Conservation (phyloP, 176 grass and related monocot genomes). For the Juncus effusus region DNA sequence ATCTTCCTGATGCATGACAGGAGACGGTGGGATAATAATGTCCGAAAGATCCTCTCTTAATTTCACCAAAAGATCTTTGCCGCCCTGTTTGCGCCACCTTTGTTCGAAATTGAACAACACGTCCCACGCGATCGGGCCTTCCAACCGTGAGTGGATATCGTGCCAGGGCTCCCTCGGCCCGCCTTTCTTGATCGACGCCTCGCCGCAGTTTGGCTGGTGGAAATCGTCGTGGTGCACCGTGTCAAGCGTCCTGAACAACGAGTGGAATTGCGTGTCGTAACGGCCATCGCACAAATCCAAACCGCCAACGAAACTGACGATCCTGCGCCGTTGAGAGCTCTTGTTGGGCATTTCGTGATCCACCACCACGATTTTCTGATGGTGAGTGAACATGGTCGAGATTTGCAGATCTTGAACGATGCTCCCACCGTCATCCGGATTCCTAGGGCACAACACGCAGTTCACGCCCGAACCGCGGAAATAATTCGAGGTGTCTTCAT, state of each 20-base stretch:
- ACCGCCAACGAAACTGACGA: slow-evolving; percentile 78
- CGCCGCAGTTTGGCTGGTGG: slow-evolving; percentile 58
- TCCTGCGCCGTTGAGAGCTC: slow-evolving; percentile 48
- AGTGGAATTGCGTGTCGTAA: slow-evolving; percentile 85
- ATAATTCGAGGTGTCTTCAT: slow-evolving; percentile 64
- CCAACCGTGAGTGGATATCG: slow-evolving; percentile 69
- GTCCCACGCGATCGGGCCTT: slow-evolving; percentile 84
- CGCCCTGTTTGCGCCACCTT: slow-evolving; percentile 77
- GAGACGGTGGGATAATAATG: slow-evolving; percentile 62
- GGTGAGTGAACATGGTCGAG: slow-evolving; percentile 67
- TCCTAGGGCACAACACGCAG: slow-evolving; percentile 77
- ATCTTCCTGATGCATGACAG: slow-evolving; percentile 63
- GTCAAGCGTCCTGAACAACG: slow-evolving; percentile 75
- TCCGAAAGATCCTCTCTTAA: slow-evolving; percentile 47
- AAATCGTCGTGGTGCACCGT: slow-evolving; percentile 68
- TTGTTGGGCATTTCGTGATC: slow-evolving; percentile 81
- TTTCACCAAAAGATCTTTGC: slow-evolving; percentile 39
- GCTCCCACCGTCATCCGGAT: slow-evolving; percentile 65
- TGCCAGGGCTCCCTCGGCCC: slow-evolving; percentile 93
- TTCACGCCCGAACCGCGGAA: slow-evolving; percentile 49
- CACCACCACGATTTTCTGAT: slow-evolving; percentile 83
- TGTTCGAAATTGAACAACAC: slow-evolving; percentile 91
- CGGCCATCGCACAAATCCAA: slow-evolving; percentile 86
- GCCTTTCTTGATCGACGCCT: slow-evolving; percentile 39
- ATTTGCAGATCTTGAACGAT: slow-evolving; percentile 57